Conservation (phyloP, 2,329 filamentous ascomycete genomes). For the Pyrenophora tritici-repentis region DNA sequence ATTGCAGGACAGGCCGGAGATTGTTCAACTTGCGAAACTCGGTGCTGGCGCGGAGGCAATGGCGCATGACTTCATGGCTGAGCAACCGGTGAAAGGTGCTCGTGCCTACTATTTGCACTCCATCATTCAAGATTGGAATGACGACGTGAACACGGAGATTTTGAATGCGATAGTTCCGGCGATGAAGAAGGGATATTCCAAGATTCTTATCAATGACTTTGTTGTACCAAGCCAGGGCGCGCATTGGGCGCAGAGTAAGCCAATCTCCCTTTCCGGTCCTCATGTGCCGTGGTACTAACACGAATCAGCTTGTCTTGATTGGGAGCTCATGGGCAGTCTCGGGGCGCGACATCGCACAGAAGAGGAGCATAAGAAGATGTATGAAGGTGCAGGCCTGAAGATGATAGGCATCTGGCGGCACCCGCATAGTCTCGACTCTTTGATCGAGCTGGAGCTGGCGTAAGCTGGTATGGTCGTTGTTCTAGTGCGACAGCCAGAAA, state of each 20-base stretch:
- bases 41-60: constrained; percentile 34
- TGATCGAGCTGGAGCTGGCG: constrained; percentile 31
- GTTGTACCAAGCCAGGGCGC: constrained; percentile 32
- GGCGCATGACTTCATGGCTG: constrained; percentile 43
- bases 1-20: constrained; percentile 30
- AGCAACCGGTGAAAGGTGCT: constrained; percentile 42
- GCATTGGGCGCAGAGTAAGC: constrained; percentile 31
- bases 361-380: constrained; percentile 26
- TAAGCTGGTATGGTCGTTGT: not conserved
- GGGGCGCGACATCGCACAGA: constrained; percentile 32
- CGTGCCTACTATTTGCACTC: constrained; percentile 36
- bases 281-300: not conserved
- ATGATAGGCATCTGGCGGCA: constrained; percentile 28
- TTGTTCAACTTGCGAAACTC: constrained; percentile 25
- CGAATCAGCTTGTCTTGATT: constrained; percentile 25
- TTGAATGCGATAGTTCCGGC: constrained; percentile 30
- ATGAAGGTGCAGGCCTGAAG: constrained; percentile 25
- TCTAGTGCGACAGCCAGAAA: too few relatives aligned
- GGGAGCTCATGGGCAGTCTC: constrained; percentile 32
- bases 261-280: not conserved
- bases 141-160: constrained; percentile 28
- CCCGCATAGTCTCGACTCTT: constrained; percentile 24
- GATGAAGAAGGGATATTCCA: constrained; percentile 37
- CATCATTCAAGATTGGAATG: constrained; percentile 40
- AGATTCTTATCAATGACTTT: constrained; percentile 35